Evolutionary conservation across 768 basidiomycete genomes (phyloP), one percentile per base, ranked within the genome.

Genomic region (Trametes cubensis): DNA sequence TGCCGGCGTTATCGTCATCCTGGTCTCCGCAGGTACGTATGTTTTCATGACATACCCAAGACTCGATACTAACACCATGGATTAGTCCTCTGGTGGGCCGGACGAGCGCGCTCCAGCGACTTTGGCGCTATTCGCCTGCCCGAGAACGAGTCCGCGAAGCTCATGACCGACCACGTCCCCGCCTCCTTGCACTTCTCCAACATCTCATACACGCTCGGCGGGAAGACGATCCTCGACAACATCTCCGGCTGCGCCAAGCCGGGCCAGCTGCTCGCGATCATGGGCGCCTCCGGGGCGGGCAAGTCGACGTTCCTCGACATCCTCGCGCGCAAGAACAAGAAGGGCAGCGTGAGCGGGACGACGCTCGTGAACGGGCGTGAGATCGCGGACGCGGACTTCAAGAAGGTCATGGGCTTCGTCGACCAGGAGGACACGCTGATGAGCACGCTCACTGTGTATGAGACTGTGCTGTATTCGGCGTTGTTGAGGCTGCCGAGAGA

Each of bases 391-490:
- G 75, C 80, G 25, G 85, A 90, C 71, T 97, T 93, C 79, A 88
- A 86, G 72, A 85, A 86, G 39, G 89, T 98, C 6, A 86, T 90
- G 65, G 97, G 97, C 30, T 99, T 92, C 66, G 97, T 99, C 46
- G 96, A 99, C 72, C 97, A 99, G 75, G 97, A 98, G 74, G 97
- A 99, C 73, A 97, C 94, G 11, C 76, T 99, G 65, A 96, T 99
- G 91, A 85, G 89, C 70, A 98, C 96, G 8, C 78, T 98, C 76
- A 99, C 96, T 3, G 97, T 98, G 21, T 98, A 98, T 74, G 97
- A 99, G 80, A 98, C 95, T 0, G 89, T 99, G 18, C 74, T 98
- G 55, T 97, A 97, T 71, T 95, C 92, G 54, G 97, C 97, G 14
- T 72, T 98, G 49, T 74, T 99, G 69, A 77, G 97, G 66, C 74